Evolutionary conservation across 192 early-diverging fungal genomes (phyloP).

Genomic region (Coemansia sp.): DNA sequence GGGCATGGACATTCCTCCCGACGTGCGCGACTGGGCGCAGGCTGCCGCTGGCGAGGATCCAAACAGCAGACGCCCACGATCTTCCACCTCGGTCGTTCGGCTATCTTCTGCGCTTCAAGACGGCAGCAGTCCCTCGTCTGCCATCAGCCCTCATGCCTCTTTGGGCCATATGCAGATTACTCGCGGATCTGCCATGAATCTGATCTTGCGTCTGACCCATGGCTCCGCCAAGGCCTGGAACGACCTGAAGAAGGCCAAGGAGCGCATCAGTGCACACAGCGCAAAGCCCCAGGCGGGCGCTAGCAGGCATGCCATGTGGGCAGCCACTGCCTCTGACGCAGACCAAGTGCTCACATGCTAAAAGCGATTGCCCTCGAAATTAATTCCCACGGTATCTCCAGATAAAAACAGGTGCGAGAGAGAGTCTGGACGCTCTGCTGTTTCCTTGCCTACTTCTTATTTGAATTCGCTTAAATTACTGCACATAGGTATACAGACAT

Average conservation of each 20-base stretch:
- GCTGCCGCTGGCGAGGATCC: background rate
- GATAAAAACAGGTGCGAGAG: background rate
- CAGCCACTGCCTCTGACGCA: background rate
- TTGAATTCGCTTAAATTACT: background rate
- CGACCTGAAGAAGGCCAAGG: background rate
- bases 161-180: constrained; percentile 19
- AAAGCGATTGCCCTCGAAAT: background rate
- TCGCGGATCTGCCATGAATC: constrained; percentile 68
- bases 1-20: constrained; percentile 29
- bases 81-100: background rate
- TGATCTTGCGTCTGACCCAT: constrained; percentile 58
- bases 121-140: background rate
- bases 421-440: background rate
- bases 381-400: background rate
- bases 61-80: background rate
- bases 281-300: background rate
- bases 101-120: background rate
- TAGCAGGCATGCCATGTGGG: background rate
- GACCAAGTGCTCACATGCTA: too few species aligned
- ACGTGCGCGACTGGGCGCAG: background rate
- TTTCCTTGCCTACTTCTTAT: background rate
- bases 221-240: constrained; percentile 57
- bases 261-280: background rate
- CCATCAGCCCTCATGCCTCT: background rate
- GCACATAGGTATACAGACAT: too few species aligned